These are phyloP conservation scores for Cyberlindnera mycetangii DNA, from an alignment of 805 yeast species.

Conservation along the genomic window DNA sequence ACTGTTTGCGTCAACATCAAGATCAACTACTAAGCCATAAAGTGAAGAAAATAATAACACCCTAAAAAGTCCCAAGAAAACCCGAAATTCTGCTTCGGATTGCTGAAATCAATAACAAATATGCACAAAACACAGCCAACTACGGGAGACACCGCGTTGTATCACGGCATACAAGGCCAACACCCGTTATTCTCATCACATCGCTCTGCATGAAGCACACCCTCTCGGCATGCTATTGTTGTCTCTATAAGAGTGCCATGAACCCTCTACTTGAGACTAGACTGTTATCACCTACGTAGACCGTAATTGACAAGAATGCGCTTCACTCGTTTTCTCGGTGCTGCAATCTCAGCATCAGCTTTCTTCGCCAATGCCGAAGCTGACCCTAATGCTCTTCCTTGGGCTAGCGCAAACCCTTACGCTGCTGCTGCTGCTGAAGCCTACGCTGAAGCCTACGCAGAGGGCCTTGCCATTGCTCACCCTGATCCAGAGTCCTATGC, in stretches of 20 bases:
- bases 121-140: too few species aligned
- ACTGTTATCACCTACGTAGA: too few species aligned
- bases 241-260: neutral
- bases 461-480: slow-evolving; percentile 15
- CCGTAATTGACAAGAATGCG: neutral
- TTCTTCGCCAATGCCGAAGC: neutral
- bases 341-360: slow-evolving; percentile 1
- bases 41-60: too few species aligned
- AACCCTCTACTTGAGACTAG: neutral
- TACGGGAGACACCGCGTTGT: neutral
- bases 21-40: too few species aligned
- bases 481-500: slow-evolving; percentile 27
- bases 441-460: slow-evolving; percentile 15
- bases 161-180: neutral
- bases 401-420: slow-evolving; percentile 17
- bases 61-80: too few species aligned
- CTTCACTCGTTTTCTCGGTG: slow-evolving; percentile 3
- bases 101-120: too few species aligned
- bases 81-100: too few species aligned
- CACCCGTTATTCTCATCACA: neutral
- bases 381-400: slow-evolving; percentile 11
- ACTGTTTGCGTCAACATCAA: too few species aligned
- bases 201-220: neutral
- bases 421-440: slow-evolving; percentile 15
- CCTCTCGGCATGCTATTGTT: neutral